Conservation (phyloP, 2,329 filamentous ascomycete species). For the Alternaria hordeiaustralica region DNA sequence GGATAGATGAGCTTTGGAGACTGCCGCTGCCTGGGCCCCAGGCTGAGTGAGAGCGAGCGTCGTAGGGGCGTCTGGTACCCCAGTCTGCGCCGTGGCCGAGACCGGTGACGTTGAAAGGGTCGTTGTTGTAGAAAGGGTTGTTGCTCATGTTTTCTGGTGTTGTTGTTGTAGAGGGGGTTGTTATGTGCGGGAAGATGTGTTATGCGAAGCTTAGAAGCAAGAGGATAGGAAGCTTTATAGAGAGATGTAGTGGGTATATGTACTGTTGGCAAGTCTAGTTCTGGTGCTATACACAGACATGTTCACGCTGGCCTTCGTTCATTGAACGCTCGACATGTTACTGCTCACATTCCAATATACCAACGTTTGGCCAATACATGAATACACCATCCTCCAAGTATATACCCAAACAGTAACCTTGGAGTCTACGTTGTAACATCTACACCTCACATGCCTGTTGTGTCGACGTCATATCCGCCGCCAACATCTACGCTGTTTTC, state of each 20-base stretch:
- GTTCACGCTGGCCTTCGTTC: not conserved
- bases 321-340: not conserved
- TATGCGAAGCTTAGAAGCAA: not conserved
- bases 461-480: not conserved
- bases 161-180: not conserved
- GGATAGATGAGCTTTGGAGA: not conserved
- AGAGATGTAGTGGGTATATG: not conserved
- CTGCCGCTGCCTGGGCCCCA: not conserved
- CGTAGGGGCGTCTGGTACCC: not conserved
- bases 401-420: not conserved
- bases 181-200: not conserved
- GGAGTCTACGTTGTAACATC: not conserved
- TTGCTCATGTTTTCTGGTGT: not conserved
- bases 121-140: not conserved
- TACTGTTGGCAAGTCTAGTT: not conserved
- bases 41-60: not conserved
- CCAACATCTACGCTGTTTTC: not conserved
- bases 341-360: not conserved
- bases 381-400: not conserved
- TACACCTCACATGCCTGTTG: not conserved
- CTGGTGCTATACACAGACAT: not conserved
- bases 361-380: not conserved
- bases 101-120: not conserved
- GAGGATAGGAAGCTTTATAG: not conserved
- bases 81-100: not conserved